Percentiles rank a stretch among this genome's conserved stretches.
Evolutionary conservation across 768 basidiomycete genomes (phyloP).

Genomic region (Gymnopilus dilepis): DNA sequence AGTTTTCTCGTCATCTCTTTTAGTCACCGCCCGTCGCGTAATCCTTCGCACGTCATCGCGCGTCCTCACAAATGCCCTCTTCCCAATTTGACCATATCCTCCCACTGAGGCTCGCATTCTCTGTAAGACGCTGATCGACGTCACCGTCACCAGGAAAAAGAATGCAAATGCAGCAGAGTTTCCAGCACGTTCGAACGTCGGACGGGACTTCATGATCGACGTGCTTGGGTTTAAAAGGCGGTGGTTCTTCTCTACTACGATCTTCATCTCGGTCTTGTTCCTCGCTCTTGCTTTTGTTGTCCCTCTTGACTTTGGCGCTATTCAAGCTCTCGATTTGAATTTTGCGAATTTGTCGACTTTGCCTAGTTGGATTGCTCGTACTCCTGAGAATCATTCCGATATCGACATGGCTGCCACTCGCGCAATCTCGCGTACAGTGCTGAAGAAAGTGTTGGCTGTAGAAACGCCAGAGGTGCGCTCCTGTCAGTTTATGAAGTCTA

Average conservation of each 20-base stretch:
- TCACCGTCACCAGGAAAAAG: neutral
- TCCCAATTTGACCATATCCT: conserved; percentile 13
- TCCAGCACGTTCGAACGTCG: neutral
- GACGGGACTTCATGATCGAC: conserved; percentile 19
- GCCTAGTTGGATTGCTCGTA: too few relatives aligned
- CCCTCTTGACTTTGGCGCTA: neutral
- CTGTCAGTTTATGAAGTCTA: neutral
- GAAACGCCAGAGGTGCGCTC: conserved; percentile 69
- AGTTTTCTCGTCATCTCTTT: neutral
- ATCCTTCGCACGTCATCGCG: neutral
- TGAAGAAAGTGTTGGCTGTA: conserved; percentile 77
- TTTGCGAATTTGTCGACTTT: neutral
- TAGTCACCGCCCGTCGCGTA: conserved; percentile 1
- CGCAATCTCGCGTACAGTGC: conserved; percentile 65
- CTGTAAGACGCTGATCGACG: conserved; percentile 13
- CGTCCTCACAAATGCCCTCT: neutral
- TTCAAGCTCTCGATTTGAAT: neutral
- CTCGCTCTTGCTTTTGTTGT: conserved; percentile 10
- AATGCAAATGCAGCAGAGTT: too few relatives aligned
- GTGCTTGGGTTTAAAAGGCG: conserved; percentile 11
- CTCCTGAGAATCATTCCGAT: neutral
- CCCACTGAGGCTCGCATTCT: conserved; percentile 9
- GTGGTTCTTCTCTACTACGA: too few relatives aligned
- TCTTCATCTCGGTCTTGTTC: conserved; percentile 7
- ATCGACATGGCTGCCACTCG: conserved; percentile 30